Percentiles rank a stretch among this genome's conserved stretches.
These are phyloP conservation scores for Podaxis sp. DNA, from an alignment of 768 basidiomycete genomes.

Conservation along the genomic window DNA sequence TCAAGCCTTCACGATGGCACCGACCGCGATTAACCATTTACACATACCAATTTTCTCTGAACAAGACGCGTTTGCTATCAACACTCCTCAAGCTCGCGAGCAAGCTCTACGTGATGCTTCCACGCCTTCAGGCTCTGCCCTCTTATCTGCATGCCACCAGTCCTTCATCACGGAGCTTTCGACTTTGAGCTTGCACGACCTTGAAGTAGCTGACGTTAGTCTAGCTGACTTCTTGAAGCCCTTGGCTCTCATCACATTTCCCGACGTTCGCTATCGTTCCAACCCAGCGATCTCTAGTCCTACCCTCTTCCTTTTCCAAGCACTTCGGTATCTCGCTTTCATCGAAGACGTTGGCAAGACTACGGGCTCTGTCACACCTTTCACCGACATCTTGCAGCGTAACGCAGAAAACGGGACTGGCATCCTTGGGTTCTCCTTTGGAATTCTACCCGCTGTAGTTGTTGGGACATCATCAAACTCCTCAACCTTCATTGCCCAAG, in stretches of 20 bases:
- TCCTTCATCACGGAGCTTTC: slow-evolving; percentile 49
- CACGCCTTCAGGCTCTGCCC: slow-evolving; percentile 37
- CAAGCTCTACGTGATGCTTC: slow-evolving; percentile 41
- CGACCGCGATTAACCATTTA: slow-evolving; percentile 10
- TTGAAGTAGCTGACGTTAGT: slow-evolving; percentile 36
- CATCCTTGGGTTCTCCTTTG: slow-evolving; percentile 55
- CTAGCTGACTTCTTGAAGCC: slow-evolving; percentile 41
- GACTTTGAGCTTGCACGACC: slow-evolving; percentile 37
- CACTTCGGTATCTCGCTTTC: slow-evolving; percentile 50
- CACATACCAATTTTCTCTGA: slow-evolving; percentile 55
- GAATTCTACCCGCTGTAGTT: slow-evolving; percentile 52
- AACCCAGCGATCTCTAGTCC: slow-evolving; percentile 52
- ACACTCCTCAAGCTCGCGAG: slow-evolving; percentile 28
- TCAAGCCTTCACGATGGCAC: slow-evolving; percentile 23
- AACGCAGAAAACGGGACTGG: slow-evolving; percentile 36
- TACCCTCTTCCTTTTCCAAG: slow-evolving; percentile 49
- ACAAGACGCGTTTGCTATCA: slow-evolving; percentile 43
- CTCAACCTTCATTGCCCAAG: slow-evolving; percentile 39
- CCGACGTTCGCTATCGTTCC: slow-evolving; percentile 30
- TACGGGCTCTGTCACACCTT: slow-evolving; percentile 18
- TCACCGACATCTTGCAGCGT: slow-evolving; percentile 26
- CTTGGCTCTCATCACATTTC: slow-evolving; percentile 35
- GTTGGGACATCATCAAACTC: slow-evolving; percentile 40
- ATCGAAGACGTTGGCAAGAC: slow-evolving; percentile 22
- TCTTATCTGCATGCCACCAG: slow-evolving; percentile 50